These are phyloP conservation scores for Vitis hybrid DNA, from an alignment of 177 flowering plant species.

Conservation along the genomic window DNA sequence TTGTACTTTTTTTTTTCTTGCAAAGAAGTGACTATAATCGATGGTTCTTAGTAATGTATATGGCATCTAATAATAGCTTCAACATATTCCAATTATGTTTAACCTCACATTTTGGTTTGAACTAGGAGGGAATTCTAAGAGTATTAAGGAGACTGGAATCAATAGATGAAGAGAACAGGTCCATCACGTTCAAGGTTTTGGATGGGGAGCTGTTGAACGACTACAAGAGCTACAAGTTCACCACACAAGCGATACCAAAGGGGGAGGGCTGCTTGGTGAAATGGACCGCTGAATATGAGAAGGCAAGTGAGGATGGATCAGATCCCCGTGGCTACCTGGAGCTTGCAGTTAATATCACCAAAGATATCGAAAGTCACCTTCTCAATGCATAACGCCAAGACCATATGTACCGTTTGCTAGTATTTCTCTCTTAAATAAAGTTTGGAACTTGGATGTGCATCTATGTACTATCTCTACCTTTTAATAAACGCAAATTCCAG, in stretches of 20 bases:
- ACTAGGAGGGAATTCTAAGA: background rate
- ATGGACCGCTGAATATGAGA: slow-evolving; percentile 3
- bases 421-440: too few relatives aligned
- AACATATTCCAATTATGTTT: too few relatives aligned
- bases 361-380: background rate
- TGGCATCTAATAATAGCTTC: too few relatives aligned
- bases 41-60: too few relatives aligned
- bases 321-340: background rate
- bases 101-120: too few relatives aligned
- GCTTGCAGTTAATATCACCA: background rate
- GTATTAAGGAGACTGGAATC: background rate
- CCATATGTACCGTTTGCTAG: too few relatives aligned
- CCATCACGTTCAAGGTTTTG: background rate
- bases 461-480: too few relatives aligned
- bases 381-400: too few relatives aligned
- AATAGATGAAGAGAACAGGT: background rate
- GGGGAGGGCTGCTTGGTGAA: slow-evolving; percentile 1
- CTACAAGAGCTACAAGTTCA: slow-evolving; percentile 1
- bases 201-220: background rate
- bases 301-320: background rate
- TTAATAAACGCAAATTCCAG: too few relatives aligned
- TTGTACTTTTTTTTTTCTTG: too few relatives aligned
- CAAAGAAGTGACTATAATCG: too few relatives aligned
- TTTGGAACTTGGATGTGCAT: too few relatives aligned
- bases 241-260: background rate